Conservation (phyloP, 345 rosid species). For the Linum trigynum region DNA sequence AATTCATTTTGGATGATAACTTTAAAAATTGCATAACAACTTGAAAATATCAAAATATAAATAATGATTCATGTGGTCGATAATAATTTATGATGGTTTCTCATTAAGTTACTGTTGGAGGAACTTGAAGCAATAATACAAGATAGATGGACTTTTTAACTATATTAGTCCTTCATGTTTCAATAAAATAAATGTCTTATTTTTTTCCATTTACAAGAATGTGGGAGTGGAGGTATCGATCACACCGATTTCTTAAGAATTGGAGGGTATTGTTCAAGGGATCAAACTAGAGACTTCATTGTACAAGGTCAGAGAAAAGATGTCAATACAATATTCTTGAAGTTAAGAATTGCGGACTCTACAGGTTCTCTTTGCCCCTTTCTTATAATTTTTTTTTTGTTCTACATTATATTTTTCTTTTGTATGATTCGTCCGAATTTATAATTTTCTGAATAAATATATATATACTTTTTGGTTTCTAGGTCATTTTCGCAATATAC, state of each 20-base stretch:
- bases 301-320: slow-evolving; percentile 86
- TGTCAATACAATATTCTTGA: slow-evolving; percentile 64
- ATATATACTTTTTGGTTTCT: slow-evolving; percentile 32
- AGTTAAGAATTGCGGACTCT: slow-evolving; percentile 74
- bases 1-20: too few species aligned
- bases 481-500: slow-evolving; percentile 85
- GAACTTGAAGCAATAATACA: too few species aligned
- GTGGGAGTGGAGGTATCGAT: slow-evolving; percentile 28
- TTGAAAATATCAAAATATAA: too few species aligned
- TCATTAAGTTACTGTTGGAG: too few species aligned
- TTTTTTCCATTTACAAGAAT: neutral
- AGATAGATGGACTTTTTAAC: too few species aligned
- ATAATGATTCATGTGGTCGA: too few species aligned
- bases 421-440: slow-evolving; percentile 3
- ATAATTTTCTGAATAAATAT: slow-evolving; percentile 3
- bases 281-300: slow-evolving; percentile 42
- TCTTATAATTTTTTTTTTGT: neutral
- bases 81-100: too few species aligned
- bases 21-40: too few species aligned
- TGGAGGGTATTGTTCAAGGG: slow-evolving; percentile 23
- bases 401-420: neutral
- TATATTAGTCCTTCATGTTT: too few species aligned
- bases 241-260: slow-evolving; percentile 15
- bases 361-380: slow-evolving; percentile 44
- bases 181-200: neutral